These are phyloP conservation scores for Colletotrichum gloeosporioides DNA, from an alignment of 2,329 filamentous ascomycete species.

Conservation along the genomic window DNA sequence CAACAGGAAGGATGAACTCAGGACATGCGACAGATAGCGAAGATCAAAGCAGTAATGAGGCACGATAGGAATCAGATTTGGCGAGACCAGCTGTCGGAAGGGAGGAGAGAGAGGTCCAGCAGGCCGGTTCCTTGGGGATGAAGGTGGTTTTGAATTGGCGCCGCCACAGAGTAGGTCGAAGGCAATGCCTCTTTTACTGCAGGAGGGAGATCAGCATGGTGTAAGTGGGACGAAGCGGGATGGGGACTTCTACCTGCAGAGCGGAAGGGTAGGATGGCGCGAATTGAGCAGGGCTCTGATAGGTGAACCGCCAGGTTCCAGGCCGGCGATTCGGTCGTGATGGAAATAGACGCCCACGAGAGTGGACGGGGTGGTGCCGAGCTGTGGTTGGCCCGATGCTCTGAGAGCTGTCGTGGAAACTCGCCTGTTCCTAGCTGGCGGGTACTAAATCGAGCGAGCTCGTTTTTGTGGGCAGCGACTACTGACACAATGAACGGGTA, in stretches of 20 bases:
- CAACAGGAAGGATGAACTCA: conserved; percentile 14
- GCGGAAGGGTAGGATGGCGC: conserved; percentile 26
- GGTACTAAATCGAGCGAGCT: background rate
- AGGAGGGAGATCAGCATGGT: conserved; percentile 41
- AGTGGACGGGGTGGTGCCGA: conserved; percentile 38
- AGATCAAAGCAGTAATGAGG: conserved; percentile 39
- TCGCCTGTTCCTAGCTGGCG: conserved; percentile 4
- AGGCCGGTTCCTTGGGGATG: conserved; percentile 43
- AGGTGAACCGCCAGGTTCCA: conserved; percentile 46
- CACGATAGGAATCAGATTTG: conserved; percentile 40
- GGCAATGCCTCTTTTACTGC: conserved; percentile 30
- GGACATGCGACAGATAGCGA: conserved; percentile 28
- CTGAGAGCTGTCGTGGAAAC: background rate
- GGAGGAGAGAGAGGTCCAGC: conserved; percentile 41
- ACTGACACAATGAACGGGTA: background rate
- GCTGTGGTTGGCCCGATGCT: conserved; percentile 26
- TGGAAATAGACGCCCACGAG: conserved; percentile 51
- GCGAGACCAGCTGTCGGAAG: conserved; percentile 64
- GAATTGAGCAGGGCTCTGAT: conserved; percentile 42
- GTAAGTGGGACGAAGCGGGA: conserved; percentile 33
- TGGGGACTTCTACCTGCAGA: conserved; percentile 37
- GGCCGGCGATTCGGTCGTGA: conserved; percentile 40
- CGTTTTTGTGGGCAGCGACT: background rate
- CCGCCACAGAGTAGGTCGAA: conserved; percentile 26
- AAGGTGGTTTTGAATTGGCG: conserved; percentile 59